phyloP scores from a whole-genome alignment of 352 stramenopile species.

The Peronospora belbahrii region DNA sequence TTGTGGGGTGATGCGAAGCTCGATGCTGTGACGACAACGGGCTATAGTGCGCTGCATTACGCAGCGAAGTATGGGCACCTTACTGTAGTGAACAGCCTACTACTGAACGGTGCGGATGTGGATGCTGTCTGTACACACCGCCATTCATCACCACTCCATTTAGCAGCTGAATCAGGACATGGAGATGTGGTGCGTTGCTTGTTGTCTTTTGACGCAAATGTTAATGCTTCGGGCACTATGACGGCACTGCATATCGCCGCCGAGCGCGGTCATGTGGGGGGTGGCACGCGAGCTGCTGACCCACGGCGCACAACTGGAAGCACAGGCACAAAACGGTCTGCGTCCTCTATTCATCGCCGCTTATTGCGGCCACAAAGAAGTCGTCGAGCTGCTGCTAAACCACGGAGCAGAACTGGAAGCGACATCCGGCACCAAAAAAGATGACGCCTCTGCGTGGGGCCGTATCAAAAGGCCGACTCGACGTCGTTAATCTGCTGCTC shows the following conservation, averaged over 20 bases:
- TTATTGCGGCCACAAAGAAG: conserved; percentile 41
- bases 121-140: conserved; percentile 33
- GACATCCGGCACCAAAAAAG: conserved; percentile 32
- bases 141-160: conserved; percentile 33
- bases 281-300: conserved; percentile 36
- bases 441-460: conserved; percentile 42
- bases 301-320: conserved; percentile 39
- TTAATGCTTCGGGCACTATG: conserved; percentile 37
- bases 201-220: conserved; percentile 41
- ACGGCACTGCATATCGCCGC: conserved; percentile 50
- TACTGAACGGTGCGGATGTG: conserved; percentile 45
- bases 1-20: conserved; percentile 39
- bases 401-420: conserved; percentile 36
- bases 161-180: conserved; percentile 43
- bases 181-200: conserved; percentile 44
- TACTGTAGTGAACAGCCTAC: conserved; percentile 46
- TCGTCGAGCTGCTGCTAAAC: conserved; percentile 35
- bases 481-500: conserved; percentile 38
- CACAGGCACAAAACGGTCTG: conserved; percentile 32
- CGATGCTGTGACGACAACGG: conserved; percentile 32
- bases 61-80: conserved; percentile 44
- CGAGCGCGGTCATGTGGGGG: conserved; percentile 32
- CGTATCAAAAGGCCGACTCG: conserved; percentile 27
- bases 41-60: conserved; percentile 47
- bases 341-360: conserved; percentile 40